A percentile compares a stretch with the other conserved stretches of the same genome.
Conservation (phyloP, 768 basidiomycete species). For the Lactifluus pinguis region DNA sequence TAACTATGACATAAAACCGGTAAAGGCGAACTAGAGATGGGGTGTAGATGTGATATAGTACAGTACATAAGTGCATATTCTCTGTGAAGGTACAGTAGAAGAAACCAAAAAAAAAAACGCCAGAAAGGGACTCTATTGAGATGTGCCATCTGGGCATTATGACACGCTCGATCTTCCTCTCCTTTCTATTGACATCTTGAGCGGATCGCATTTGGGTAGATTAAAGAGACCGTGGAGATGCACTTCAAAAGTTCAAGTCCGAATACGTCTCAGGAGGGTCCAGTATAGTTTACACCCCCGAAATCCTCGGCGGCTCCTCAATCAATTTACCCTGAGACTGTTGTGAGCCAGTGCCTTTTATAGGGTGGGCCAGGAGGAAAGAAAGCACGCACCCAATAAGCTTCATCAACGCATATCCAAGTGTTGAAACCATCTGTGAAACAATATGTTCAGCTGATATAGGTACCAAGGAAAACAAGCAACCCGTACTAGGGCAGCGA, state of each 20-base stretch:
- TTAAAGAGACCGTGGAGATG: not conserved
- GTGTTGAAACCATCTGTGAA: slow-evolving; percentile 70
- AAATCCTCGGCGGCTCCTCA: not conserved
- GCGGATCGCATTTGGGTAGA: slow-evolving; percentile 6
- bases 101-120: not conserved
- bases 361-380: not conserved
- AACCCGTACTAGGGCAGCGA: slow-evolving; percentile 65
- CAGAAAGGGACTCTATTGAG: not conserved
- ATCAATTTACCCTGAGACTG: slow-evolving; percentile 1
- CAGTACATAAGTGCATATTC: not conserved
- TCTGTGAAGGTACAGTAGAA: too few species aligned
- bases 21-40: not conserved
- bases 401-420: slow-evolving; percentile 74
- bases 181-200: not conserved
- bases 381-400: slow-evolving; percentile 47
- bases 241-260: not conserved
- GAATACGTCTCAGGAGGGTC: not conserved
- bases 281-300: not conserved
- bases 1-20: not conserved
- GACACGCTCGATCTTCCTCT: not conserved
- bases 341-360: not conserved
- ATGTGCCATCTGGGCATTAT: not conserved
- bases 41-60: not conserved
- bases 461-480: not conserved
- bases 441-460: not conserved